Conservation (phyloP, 139 green algal genomes). For the Nannochloris sp. region DNA sequence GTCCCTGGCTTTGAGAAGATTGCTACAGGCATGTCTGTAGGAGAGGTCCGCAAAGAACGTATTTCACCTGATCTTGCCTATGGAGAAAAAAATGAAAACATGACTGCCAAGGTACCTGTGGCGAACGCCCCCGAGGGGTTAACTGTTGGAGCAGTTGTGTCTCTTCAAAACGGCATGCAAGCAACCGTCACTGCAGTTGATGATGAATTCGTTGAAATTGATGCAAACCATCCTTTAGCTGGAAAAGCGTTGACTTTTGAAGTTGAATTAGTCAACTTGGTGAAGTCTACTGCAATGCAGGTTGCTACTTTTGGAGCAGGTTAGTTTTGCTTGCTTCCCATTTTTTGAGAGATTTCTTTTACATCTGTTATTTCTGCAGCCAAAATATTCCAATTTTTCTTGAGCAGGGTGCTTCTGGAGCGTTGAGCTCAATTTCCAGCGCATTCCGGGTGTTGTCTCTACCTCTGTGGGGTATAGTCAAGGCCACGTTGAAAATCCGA, state of each 20-base stretch:
- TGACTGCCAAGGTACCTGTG: constrained; percentile 30
- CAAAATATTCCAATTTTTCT: too few species aligned
- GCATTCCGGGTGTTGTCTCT: constrained; percentile 58
- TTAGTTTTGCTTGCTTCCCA: too few species aligned
- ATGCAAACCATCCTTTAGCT: constrained; percentile 66
- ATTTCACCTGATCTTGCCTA: constrained; percentile 39
- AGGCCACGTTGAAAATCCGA: constrained; percentile 20
- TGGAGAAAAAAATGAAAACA: constrained; percentile 23
- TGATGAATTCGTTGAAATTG: constrained; percentile 26
- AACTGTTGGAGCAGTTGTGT: constrained; percentile 30
- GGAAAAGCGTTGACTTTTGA: constrained; percentile 66
- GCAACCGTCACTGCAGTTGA: constrained; percentile 22
- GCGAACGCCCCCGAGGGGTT: constrained; percentile 38
- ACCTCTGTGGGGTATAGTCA: constrained; percentile 66
- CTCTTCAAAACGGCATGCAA: constrained; percentile 43
- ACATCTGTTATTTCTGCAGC: background rate
- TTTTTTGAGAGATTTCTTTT: too few species aligned
- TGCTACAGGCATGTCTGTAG: constrained; percentile 50
- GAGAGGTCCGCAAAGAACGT: constrained; percentile 36
- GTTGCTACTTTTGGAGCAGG: constrained; percentile 44
- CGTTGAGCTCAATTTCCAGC: constrained; percentile 48
- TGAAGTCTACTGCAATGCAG: constrained; percentile 18
- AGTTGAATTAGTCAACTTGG: constrained; percentile 51
- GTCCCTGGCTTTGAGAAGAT: constrained; percentile 63
- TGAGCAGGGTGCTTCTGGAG: constrained; percentile 61